phyloP scores from a whole-genome alignment of 78 protist genomes.

The Paratrimastix pyriformis region DNA sequence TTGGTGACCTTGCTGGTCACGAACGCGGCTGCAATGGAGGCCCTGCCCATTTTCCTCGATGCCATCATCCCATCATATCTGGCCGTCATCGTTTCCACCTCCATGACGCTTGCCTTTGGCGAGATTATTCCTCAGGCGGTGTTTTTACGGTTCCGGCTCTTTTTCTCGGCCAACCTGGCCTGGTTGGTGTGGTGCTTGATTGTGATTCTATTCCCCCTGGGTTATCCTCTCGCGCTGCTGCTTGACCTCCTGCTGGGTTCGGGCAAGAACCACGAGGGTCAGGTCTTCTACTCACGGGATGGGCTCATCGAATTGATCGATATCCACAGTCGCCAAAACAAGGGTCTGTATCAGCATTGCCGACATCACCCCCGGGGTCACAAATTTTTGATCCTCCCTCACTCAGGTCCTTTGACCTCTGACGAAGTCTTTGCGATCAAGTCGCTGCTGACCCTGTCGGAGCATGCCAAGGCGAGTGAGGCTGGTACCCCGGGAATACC shows the following conservation, averaged over 20 bases:
- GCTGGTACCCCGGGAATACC: too few relatives aligned
- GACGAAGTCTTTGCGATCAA: too few relatives aligned
- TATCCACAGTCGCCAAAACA: too few relatives aligned
- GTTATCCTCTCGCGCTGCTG: background rate
- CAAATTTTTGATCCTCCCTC: too few relatives aligned
- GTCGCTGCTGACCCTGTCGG: too few relatives aligned
- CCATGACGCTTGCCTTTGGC: constrained; percentile 56
- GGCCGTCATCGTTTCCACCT: constrained; percentile 49
- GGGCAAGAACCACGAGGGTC: too few relatives aligned
- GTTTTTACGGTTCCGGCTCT: constrained; percentile 10
- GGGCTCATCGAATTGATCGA: too few relatives aligned
- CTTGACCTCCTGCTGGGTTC: constrained; percentile 6
- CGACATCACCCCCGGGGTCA: too few relatives aligned
- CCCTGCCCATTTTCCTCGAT: constrained; percentile 60
- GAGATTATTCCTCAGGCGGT: constrained; percentile 45
- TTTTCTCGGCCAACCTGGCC: constrained; percentile 11
- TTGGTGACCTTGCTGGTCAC: constrained; percentile 55
- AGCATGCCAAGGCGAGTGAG: too few relatives aligned
- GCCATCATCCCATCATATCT: constrained; percentile 18
- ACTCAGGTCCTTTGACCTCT: too few relatives aligned
- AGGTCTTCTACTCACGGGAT: too few relatives aligned
- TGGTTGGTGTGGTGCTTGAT: background rate
- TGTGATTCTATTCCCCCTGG: background rate
- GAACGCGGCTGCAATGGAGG: constrained; percentile 60
- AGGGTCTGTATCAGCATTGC: too few relatives aligned